Percentiles rank a stretch among this genome's conserved stretches.
These are phyloP conservation scores for Epichloe aotearoae DNA, from an alignment of 2,329 filamentous ascomycete genomes.

Conservation along the genomic window DNA sequence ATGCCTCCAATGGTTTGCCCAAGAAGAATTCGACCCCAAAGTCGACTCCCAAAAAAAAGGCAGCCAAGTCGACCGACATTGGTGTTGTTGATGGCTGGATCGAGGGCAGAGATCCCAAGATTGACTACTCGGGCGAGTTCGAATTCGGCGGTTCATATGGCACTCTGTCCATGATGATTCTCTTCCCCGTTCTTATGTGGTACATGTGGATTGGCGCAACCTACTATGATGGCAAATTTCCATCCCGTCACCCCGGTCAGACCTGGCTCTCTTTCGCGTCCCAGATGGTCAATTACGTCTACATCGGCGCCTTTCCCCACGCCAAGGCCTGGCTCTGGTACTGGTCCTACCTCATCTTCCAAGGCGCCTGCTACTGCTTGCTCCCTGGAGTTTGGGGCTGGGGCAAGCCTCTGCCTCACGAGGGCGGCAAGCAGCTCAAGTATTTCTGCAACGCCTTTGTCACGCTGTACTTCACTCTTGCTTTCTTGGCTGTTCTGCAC, in stretches of 20 bases:
- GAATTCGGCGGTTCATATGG: constrained; percentile 88
- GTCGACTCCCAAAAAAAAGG: constrained; percentile 1
- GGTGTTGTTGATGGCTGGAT: constrained; percentile 40
- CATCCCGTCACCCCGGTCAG: constrained; percentile 51
- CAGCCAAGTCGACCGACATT: constrained; percentile 9
- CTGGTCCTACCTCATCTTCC: constrained; percentile 83
- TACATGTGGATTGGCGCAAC: constrained; percentile 98
- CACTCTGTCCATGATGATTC: constrained; percentile 72
- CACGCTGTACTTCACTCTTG: constrained; percentile 80
- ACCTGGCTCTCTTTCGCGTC: constrained; percentile 55
- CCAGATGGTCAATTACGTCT: constrained; percentile 60
- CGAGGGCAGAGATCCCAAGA: constrained; percentile 45
- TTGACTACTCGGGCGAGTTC: constrained; percentile 49
- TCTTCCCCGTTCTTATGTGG: constrained; percentile 92
- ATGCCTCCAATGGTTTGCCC: constrained; percentile 13
- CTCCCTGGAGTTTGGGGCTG: constrained; percentile 80
- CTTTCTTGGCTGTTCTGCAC: constrained; percentile 58
- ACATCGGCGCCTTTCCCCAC: constrained; percentile 74
- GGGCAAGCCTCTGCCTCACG: constrained; percentile 76
- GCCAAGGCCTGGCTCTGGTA: constrained; percentile 82
- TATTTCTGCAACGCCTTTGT: constrained; percentile 91
- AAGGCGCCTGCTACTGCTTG: constrained; percentile 69
- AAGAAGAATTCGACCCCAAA: constrained; percentile 7
- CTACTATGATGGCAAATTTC: constrained; percentile 79
- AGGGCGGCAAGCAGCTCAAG: constrained; percentile 69